Evolutionary conservation across 2,329 filamentous ascomycete species (phyloP).

Genomic region (Pestalotiopsis sp.): DNA sequence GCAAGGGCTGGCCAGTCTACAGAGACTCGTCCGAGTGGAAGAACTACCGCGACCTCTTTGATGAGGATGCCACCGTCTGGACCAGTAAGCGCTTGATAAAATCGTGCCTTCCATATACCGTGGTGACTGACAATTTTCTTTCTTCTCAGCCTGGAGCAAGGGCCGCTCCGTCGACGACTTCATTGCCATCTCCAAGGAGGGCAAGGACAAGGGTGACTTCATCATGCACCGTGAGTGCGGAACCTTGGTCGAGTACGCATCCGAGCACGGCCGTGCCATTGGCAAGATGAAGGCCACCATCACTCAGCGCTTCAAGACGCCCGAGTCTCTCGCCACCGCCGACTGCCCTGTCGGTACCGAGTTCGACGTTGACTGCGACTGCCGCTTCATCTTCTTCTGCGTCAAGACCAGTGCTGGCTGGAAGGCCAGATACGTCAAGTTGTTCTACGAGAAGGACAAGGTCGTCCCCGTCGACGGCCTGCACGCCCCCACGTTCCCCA

Average conservation of each 20-base stretch:
- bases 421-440: constrained; percentile 48
- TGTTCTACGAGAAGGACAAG: constrained; percentile 54
- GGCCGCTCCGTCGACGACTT: constrained; percentile 46
- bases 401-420: constrained; percentile 34
- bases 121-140: not conserved
- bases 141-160: constrained; percentile 46
- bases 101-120: not conserved
- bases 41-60: constrained; percentile 52
- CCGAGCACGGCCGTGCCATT: constrained; percentile 41
- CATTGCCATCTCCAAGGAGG: constrained; percentile 50
- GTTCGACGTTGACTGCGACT: constrained; percentile 54
- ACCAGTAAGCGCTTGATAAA: constrained; percentile 42
- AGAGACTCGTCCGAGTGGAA: constrained; percentile 55
- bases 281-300: constrained; percentile 59
- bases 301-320: constrained; percentile 48
- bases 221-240: constrained; percentile 60
- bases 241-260: constrained; percentile 46
- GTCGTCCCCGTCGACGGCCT: constrained; percentile 46
- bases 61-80: constrained; percentile 49
- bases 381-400: constrained; percentile 52
- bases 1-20: constrained; percentile 57
- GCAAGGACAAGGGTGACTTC: constrained; percentile 53
- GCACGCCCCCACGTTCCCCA: constrained; percentile 38
- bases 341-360: constrained; percentile 32
- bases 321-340: constrained; percentile 14